phyloP scores from a whole-genome alignment of 73 alveolate species.

The Tetrahymena malaccensis region DNA sequence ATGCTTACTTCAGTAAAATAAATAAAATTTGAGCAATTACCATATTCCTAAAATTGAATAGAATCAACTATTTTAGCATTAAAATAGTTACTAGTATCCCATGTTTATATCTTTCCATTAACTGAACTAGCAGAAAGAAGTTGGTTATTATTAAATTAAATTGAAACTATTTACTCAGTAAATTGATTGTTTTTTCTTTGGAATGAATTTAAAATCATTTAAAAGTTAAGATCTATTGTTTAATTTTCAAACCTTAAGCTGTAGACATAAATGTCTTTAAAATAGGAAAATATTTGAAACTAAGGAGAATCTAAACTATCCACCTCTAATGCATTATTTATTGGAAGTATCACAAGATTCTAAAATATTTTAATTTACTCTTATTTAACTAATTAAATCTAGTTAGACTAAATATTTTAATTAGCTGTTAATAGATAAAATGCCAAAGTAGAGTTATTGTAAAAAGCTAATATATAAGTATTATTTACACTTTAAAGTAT shows the following conservation, averaged over 20 bases:
- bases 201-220: background rate
- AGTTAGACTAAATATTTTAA: too few relatives aligned
- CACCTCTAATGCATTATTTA: too few relatives aligned
- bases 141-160: background rate
- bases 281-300: background rate
- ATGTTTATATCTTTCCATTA: background rate
- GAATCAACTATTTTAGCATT: background rate
- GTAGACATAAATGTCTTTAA: background rate
- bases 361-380: too few relatives aligned
- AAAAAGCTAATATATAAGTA: background rate
- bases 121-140: background rate
- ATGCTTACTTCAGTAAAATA: background rate
- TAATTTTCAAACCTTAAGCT: too few relatives aligned
- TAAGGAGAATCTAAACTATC: background rate
- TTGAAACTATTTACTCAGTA: background rate
- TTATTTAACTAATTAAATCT: background rate
- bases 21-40: background rate
- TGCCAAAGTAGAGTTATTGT: background rate
- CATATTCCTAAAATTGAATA: background rate
- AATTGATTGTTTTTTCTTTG: background rate
- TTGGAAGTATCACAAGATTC: too few relatives aligned
- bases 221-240: background rate
- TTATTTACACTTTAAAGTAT: background rate
- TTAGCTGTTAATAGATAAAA: too few relatives aligned
- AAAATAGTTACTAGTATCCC: background rate